These are phyloP conservation scores for Aegilops tauschii DNA, from an alignment of 176 grass and related monocot species.

Conservation along the genomic window DNA sequence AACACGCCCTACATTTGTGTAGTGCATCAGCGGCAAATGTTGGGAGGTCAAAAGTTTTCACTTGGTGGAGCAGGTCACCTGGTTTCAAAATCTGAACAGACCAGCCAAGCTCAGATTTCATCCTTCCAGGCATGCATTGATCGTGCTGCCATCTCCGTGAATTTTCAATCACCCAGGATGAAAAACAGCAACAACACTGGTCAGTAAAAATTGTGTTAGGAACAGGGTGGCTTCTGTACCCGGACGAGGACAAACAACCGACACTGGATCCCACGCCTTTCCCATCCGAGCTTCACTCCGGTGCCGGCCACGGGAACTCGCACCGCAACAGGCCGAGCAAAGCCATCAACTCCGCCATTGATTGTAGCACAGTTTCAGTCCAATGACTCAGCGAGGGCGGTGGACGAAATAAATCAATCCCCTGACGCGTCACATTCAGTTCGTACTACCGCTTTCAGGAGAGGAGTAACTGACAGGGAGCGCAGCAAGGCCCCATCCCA, in stretches of 20 bases:
- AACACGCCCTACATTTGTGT: no score
- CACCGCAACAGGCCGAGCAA: constrained; percentile 8
- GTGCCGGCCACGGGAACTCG: neutral
- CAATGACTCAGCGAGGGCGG: neutral
- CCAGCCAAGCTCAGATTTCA: neutral
- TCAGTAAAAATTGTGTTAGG: neutral
- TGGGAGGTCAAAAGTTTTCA: neutral
- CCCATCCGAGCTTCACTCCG: neutral
- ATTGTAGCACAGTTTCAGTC: neutral
- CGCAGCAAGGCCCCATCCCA: neutral
- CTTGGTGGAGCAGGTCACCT: neutral
- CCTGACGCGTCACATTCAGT: constrained; percentile 30
- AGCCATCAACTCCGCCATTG: neutral
- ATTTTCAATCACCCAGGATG: neutral
- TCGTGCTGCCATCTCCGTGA: neutral
- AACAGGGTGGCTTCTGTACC: neutral
- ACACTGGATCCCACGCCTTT: constrained; percentile 15
- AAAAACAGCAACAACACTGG: neutral
- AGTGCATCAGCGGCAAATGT: no score
- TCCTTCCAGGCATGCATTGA: neutral
- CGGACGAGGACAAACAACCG: neutral
- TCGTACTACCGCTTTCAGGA: neutral
- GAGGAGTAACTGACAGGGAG: constrained; percentile 23
- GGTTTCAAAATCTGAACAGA: neutral
- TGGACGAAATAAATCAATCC: neutral